A percentile compares a stretch with the other conserved stretches of the same genome.
phyloP scores from a whole-genome alignment of 2,329 filamentous ascomycete species.

The Corynespora cassiicola region DNA sequence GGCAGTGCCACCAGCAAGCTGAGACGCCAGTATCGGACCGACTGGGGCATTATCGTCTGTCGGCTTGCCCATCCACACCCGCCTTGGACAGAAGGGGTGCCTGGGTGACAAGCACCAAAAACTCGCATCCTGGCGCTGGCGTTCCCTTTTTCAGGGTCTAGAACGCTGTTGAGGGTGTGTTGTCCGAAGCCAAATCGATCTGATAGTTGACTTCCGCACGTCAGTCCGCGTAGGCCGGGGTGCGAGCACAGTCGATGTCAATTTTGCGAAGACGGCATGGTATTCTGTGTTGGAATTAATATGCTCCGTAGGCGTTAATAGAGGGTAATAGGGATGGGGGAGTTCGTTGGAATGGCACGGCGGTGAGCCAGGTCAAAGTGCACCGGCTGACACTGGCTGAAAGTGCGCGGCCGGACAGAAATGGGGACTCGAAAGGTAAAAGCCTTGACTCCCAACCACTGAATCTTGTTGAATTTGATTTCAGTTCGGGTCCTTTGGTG shows the following conservation, averaged over 20 bases:
- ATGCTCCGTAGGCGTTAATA: too few species aligned
- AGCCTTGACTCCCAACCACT: constrained; percentile 10
- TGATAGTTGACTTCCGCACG: constrained; percentile 15
- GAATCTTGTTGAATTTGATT: constrained; percentile 23
- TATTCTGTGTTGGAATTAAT: too few species aligned
- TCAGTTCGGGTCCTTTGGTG: constrained; percentile 24
- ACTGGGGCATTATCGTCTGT: constrained; percentile 31
- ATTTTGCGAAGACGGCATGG: too few species aligned
- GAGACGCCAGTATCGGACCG: constrained; percentile 39
- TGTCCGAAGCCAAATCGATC: constrained; percentile 14
- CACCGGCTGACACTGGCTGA: constrained; percentile 10
- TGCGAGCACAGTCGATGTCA: too few species aligned
- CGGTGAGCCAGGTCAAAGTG: constrained; percentile 13
- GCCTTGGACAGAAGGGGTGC: constrained; percentile 21
- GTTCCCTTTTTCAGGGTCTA: constrained; percentile 28
- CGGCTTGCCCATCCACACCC: constrained; percentile 31
- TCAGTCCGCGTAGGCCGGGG: too few species aligned
- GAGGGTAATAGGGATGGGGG: background rate
- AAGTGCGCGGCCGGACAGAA: background rate
- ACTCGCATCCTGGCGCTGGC: constrained; percentile 22
- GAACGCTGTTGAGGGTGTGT: constrained; percentile 25
- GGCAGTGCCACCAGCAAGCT: constrained; percentile 30
- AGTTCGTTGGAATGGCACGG: constrained; percentile 10
- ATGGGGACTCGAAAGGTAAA: background rate
- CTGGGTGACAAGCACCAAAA: constrained; percentile 26